These are phyloP conservation scores for Venturia nashicola DNA, from an alignment of 2,329 filamentous ascomycete genomes.

Conservation along the genomic window DNA sequence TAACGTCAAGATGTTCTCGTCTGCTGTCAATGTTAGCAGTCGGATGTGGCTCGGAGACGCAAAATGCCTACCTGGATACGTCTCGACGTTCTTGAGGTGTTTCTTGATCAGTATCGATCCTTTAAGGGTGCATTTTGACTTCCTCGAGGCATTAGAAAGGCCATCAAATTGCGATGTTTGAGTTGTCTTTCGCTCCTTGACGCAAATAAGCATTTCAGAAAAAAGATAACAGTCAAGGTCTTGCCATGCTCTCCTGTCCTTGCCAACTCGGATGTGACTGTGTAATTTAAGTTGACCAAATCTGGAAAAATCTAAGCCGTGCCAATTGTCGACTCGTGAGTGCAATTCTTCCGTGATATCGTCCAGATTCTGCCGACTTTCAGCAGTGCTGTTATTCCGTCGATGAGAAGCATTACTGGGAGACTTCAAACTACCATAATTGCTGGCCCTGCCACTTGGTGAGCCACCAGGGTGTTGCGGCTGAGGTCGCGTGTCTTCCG, in stretches of 20 bases:
- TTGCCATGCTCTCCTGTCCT: constrained; percentile 94
- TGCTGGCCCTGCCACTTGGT: constrained; percentile 33
- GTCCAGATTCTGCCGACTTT: constrained; percentile 66
- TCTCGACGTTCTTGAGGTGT: constrained; percentile 84
- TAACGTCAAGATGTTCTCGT: constrained; percentile 77
- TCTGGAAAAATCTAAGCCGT: constrained; percentile 82
- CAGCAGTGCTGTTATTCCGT: constrained; percentile 19
- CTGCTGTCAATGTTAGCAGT: constrained; percentile 27
- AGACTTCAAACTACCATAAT: constrained; percentile 20
- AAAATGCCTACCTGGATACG: constrained; percentile 30
- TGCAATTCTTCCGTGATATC: constrained; percentile 78
- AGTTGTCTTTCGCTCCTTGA: constrained; percentile 80
- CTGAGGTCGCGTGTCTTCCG: constrained; percentile 56
- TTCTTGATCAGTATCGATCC: constrained; percentile 98
- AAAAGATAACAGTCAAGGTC: constrained; percentile 96
- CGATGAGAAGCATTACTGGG: background rate
- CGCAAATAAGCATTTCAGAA: constrained; percentile 97
- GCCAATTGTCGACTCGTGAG: constrained; percentile 93
- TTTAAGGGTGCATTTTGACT: constrained; percentile 76
- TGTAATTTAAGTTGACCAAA: constrained; percentile 89
- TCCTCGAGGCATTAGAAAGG: constrained; percentile 39
- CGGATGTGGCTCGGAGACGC: background rate
- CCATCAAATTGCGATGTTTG: background rate
- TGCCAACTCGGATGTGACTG: constrained; percentile 82
- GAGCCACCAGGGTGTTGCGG: constrained; percentile 35